Evolutionary conservation across 192 early-diverging fungal genomes (phyloP), one percentile per base, ranked within the genome.

Genomic region (Podila epigama): DNA sequence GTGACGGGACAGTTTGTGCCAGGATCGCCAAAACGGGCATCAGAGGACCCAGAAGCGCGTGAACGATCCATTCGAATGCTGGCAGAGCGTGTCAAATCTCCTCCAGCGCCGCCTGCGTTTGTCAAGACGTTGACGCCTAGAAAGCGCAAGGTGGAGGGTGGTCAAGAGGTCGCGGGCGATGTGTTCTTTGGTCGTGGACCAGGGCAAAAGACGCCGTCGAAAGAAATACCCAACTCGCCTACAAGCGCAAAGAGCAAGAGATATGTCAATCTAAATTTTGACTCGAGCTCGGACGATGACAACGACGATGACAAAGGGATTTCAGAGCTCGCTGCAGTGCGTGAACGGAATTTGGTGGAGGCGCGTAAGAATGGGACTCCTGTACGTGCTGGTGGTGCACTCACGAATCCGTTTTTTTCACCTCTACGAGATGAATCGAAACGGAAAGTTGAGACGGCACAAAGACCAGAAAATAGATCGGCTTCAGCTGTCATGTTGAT

Each of bases 1-100:
- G 73, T 77, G 1, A 35, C 73, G 16, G 73, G 73, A 63, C 52
- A 68, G 22, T 77, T 77, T 68, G 73, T 77, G 1, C 73, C 59
- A 28, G 73, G 73, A 11, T 68, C 65, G 29, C 73, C 73, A 3
- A 68, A 77, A 33, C 54, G 73, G 2, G 48, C 18, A 8, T 53
- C 57, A 7, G 73, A 77, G 4, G 73, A 77, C 58, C 66, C 62
- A 2, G 60, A 68, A 22, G 73, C 73, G 3, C 61, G 73, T 48
- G 73, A 77, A 36, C 73, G 73, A 27, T 77, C 73, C 13, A 58
- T 77, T 18, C 66, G 73, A 28, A 33, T 77, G 9, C 13, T 77
- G 34, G 51, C 66, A 28, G 73, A 77, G 28, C 60, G 73, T 20
- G 61, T 77, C n/a, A 68, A 63, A 34, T 77, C 73, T 12, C 73